phyloP scores from a whole-genome alignment of 805 yeast genomes.

The Yarrowia porcina region DNA sequence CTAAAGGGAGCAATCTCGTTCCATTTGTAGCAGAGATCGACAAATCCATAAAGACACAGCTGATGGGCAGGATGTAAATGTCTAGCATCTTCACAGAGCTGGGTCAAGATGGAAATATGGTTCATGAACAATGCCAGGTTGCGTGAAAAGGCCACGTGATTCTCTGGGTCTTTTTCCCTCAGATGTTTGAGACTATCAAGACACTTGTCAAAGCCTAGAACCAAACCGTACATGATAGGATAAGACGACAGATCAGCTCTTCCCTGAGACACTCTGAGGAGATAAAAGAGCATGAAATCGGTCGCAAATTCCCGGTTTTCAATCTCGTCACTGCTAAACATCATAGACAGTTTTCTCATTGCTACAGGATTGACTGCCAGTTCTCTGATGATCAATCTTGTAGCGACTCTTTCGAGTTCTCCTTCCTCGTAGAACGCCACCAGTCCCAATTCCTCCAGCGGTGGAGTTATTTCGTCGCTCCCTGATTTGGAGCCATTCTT shows the following conservation, averaged over 20 bases:
- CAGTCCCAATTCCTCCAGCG: background rate
- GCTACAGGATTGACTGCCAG: conserved; percentile 7
- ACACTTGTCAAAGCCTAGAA: conserved; percentile 1
- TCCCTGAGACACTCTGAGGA: conserved; percentile 1
- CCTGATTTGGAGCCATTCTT: too few relatives aligned
- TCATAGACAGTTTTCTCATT: background rate
- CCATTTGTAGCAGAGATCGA: conserved; percentile 9
- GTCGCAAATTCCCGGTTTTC: conserved; percentile 6
- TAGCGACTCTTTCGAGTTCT: conserved; percentile 6
- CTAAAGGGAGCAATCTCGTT: background rate
- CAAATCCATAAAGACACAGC: conserved; percentile 13
- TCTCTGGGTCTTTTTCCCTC: background rate
- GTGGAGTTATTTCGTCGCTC: background rate
- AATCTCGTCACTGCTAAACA: background rate
- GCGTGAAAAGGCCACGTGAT: background rate
- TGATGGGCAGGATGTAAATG: conserved; percentile 13
- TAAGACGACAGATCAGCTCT: background rate
- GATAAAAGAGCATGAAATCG: background rate
- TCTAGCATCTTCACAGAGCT: background rate
- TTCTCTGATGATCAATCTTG: background rate
- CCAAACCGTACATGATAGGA: conserved; percentile 8
- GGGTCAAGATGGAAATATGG: conserved; percentile 3
- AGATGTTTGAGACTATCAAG: background rate
- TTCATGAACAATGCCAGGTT: background rate
- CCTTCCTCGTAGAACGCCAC: conserved; percentile 16